Percentiles rank a stretch among this genome's conserved stretches.
These are phyloP conservation scores for Fusarium palustre DNA, from an alignment of 2,329 filamentous ascomycete genomes.

Conservation along the genomic window DNA sequence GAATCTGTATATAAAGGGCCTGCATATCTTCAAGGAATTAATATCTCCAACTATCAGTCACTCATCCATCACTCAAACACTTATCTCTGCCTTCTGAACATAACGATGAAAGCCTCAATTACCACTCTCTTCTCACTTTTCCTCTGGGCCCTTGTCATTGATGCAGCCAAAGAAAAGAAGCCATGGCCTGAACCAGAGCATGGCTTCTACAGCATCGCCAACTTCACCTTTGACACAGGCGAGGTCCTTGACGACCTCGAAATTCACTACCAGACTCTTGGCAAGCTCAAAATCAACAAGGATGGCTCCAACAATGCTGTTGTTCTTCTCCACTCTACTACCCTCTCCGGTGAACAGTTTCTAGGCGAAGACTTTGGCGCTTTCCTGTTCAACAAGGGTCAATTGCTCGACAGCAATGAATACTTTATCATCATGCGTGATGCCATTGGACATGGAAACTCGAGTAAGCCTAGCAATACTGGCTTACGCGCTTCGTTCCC, in stretches of 20 bases:
- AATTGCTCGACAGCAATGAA: conserved; percentile 8
- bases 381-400: conserved; percentile 17
- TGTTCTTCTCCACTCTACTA: conserved; percentile 20
- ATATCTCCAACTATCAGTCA: background rate
- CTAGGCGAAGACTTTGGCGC: conserved; percentile 21
- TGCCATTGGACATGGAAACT: conserved; percentile 28
- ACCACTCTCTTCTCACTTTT: fast-evolving
- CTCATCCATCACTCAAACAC: background rate
- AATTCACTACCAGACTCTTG: conserved; percentile 29
- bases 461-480: conserved; percentile 27
- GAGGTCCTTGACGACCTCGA: conserved; percentile 2
- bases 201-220: background rate
- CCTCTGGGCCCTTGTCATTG: fast-evolving
- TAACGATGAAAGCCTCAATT: background rate
- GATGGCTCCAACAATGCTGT: conserved; percentile 30
- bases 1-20: background rate
- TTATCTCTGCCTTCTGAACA: fast-evolving
- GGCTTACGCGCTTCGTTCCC: conserved; percentile 10
- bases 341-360: background rate
- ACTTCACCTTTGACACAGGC: conserved; percentile 21
- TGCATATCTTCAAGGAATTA: background rate
- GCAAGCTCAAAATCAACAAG: conserved; percentile 17
- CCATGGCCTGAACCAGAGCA: conserved; percentile 1
- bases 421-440: conserved; percentile 35
- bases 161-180: background rate